phyloP scores from a whole-genome alignment of 495 filamentous ascomycete genomes.

The Aspergillus sclerotioniger region DNA sequence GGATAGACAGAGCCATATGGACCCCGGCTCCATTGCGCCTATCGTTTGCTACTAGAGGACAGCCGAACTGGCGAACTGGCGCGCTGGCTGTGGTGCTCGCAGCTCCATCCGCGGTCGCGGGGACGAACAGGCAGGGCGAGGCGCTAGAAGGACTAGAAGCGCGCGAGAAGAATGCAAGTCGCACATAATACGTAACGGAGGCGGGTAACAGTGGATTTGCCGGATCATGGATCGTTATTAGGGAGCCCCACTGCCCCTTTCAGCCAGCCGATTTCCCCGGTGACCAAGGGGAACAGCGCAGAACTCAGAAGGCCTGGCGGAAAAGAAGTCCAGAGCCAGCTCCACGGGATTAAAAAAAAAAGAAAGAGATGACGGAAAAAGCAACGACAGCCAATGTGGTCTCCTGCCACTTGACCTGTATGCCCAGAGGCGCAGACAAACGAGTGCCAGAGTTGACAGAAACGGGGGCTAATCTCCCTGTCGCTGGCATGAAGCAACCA shows the following conservation, averaged over 20 bases:
- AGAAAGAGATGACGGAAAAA: not conserved
- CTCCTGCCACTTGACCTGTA: not conserved
- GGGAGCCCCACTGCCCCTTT: conserved; percentile 19
- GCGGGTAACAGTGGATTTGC: conserved; percentile 27
- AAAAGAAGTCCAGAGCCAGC: not conserved
- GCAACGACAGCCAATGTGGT: not conserved
- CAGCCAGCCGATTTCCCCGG: conserved; percentile 18
- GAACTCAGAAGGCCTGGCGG: not conserved
- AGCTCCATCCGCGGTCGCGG: conserved; percentile 13
- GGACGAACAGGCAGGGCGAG: conserved; percentile 13
- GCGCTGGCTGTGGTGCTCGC: not conserved
- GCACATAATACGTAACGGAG: conserved; percentile 37
- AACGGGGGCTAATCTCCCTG: not conserved
- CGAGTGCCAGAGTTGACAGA: not conserved
- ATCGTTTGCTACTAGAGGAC: not conserved
- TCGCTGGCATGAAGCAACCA: conserved; percentile 13
- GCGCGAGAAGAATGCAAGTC: conserved; percentile 32
- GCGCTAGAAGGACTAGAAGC: conserved; percentile 41
- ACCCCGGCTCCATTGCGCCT: not conserved
- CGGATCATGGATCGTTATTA: conserved; percentile 22
- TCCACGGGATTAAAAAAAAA: conserved; percentile 1
- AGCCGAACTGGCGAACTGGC: not conserved
- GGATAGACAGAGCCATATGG: not conserved
- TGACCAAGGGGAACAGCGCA: conserved; percentile 12
- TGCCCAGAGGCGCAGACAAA: not conserved